These are phyloP conservation scores for Pichia sp. DNA, from an alignment of 1,139 yeast genomes.

Conservation along the genomic window DNA sequence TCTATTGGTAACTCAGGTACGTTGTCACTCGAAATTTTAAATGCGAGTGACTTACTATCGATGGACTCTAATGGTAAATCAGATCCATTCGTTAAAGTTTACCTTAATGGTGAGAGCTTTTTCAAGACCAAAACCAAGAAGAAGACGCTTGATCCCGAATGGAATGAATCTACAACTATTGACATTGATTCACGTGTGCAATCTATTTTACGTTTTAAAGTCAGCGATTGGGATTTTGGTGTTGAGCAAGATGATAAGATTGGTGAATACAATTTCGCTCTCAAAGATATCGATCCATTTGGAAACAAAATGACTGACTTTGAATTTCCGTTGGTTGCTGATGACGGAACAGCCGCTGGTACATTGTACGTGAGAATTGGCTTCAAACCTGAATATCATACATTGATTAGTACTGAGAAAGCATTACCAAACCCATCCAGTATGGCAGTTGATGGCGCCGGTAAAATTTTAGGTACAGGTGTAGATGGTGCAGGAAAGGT, in stretches of 20 bases:
- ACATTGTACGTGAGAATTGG: slow-evolving; percentile 51
- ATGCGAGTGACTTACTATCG: slow-evolving; percentile 68
- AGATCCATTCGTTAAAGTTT: slow-evolving; percentile 79
- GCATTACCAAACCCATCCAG: slow-evolving; percentile 25
- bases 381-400: slow-evolving; percentile 68
- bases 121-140: slow-evolving; percentile 76
- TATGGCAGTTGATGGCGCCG: slow-evolving; percentile 38
- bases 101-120: slow-evolving; percentile 58
- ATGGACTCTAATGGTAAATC: slow-evolving; percentile 90
- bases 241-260: slow-evolving; percentile 76
- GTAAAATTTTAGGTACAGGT: slow-evolving; percentile 41
- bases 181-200: slow-evolving; percentile 57
- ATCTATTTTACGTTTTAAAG: slow-evolving; percentile 53
- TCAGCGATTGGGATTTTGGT: slow-evolving; percentile 91
- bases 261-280: slow-evolving; percentile 59
- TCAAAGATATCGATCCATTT: slow-evolving; percentile 53
- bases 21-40: slow-evolving; percentile 56
- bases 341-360: slow-evolving; percentile 62
- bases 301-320: slow-evolving; percentile 50
- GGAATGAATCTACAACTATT: slow-evolving; percentile 55
- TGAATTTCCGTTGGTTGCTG: slow-evolving; percentile 51
- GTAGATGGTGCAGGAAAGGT: slow-evolving; percentile 42
- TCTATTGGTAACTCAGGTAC: slow-evolving; percentile 72
- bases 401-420: slow-evolving; percentile 40
- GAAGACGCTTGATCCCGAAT: slow-evolving; percentile 81